Evolutionary conservation across 768 basidiomycete genomes (phyloP).

Genomic region (Boletus speciosus): DNA sequence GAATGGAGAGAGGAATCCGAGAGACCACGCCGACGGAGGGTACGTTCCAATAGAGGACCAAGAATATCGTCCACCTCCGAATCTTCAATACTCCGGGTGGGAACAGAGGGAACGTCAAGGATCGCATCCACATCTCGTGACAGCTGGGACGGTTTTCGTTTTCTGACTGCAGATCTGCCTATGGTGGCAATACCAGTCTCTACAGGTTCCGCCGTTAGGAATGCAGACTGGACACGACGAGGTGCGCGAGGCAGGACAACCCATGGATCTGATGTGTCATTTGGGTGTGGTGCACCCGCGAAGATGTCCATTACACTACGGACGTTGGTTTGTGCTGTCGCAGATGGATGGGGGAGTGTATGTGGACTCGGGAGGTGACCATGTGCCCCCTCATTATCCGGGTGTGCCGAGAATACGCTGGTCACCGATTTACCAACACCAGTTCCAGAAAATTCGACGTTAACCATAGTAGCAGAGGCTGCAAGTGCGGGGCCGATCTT

Average conservation of each 20-base stretch:
- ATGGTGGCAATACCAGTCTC: conserved; percentile 10
- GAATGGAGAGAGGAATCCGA: conserved; percentile 93
- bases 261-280: conserved; percentile 61
- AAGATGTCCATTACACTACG: conserved; percentile 80
- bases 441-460: conserved; percentile 88
- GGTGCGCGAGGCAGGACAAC: conserved; percentile 53
- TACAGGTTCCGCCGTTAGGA: conserved; percentile 20
- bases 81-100: conserved; percentile 25
- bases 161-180: conserved; percentile 16
- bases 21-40: conserved; percentile 73
- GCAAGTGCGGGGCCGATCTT: conserved; percentile 84
- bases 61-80: conserved; percentile 42
- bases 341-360: conserved; percentile 11
- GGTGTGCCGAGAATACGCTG: conserved; percentile 36
- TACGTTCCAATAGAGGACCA: conserved; percentile 59
- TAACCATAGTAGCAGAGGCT: conserved; percentile 89
- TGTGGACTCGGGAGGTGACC: conserved; percentile 9
- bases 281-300: conserved; percentile 70
- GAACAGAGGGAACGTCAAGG: conserved; percentile 49
- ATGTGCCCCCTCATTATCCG: conserved; percentile 15
- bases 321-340: conserved; percentile 17
- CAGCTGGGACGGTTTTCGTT: conserved; percentile 31
- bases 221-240: conserved; percentile 29
- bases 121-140: conserved; percentile 78
- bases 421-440: conserved; percentile 58